Evolutionary conservation across 306 rosid genomes (phyloP).

Genomic region (Rubus parviflorus): DNA sequence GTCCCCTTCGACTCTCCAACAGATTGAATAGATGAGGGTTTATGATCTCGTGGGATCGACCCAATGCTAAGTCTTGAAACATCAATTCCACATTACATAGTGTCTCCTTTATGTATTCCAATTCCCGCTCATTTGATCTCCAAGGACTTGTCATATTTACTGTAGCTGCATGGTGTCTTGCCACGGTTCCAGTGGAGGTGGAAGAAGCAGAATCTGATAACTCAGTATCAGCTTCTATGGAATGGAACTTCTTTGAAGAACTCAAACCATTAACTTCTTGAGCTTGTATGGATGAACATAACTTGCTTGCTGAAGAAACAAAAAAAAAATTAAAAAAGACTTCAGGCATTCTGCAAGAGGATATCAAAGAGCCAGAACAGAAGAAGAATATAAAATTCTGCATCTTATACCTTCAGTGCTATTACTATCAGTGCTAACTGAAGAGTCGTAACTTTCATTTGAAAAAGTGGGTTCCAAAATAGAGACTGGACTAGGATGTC

Average conservation of each 20-base stretch:
- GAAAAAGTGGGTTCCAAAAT: constrained; percentile 82
- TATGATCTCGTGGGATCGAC: constrained; percentile 50
- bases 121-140: constrained; percentile 57
- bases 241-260: constrained; percentile 46
- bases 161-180: constrained; percentile 31
- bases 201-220: constrained; percentile 89
- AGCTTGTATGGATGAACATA: constrained; percentile 59
- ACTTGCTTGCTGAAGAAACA: constrained; percentile 64
- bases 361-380: neutral
- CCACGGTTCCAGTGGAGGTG: constrained; percentile 37
- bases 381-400: constrained; percentile 1
- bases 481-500: constrained; percentile 87
- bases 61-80: constrained; percentile 63
- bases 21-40: constrained; percentile 61
- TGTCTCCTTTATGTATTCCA: constrained; percentile 67
- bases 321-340: neutral
- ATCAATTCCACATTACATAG: constrained; percentile 57
- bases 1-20: constrained; percentile 59
- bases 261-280: constrained; percentile 47
- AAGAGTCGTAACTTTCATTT: constrained; percentile 73
- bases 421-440: constrained; percentile 52
- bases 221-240: constrained; percentile 57
- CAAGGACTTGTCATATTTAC: constrained; percentile 24
- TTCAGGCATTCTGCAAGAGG: constrained; percentile 17
- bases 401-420: constrained; percentile 62